Base-by-base conservation (phyloP, 805 yeast species). In the Wickerhamiella siamensis region DNA sequence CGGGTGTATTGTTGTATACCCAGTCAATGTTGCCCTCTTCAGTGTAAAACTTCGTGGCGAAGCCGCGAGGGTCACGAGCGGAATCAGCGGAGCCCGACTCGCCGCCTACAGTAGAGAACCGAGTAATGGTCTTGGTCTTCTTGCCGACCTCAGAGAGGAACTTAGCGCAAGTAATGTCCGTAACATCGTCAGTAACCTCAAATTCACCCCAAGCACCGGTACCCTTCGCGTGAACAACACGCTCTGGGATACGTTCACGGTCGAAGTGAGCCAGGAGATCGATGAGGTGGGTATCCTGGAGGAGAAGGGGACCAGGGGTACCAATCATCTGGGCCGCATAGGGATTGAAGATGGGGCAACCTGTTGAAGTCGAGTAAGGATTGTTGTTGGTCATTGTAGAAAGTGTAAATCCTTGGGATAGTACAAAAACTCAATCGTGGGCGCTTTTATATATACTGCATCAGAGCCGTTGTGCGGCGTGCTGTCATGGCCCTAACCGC, bases 101-200 rank as follows among this genome's bases (percentile, higher is more conserved):
- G 39, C 82, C 82, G 46, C 80, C 82, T 29, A 77, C 83, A 17
- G 82, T 75, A 39, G 79, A 72, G 61, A 75, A 74, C 45, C 81
- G 67, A 33, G 66, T 58, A 43, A 74, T 60, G 46, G 77, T 70
- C 57, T 72, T 74, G 29, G 94, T 82, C 63, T 75, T 80, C 66
- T 83, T 83, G 51, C 95, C 95, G 43, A 80, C 69, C 36, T 72
- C 65, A 49, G 72, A 71, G 51, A 84, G 71, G 65, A 84, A 81
- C 37, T 54, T 57, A 26, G 67, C 59, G 22, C 48, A 38, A 17
- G 72, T 66, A 41, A 75, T 52, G 50, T 75, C 80, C 9, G 68
- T 57, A 42, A 74, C 60, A 27, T 74, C 71, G 55, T 75, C 77
- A 19, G 79, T 73, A 51, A 70, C 65, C 53, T 71, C 79, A 47